A percentile compares a stretch with the other conserved stretches of the same genome.
Evolutionary conservation across 2,329 filamentous ascomycete genomes (phyloP).

Genomic region (Ophiostoma sp.): DNA sequence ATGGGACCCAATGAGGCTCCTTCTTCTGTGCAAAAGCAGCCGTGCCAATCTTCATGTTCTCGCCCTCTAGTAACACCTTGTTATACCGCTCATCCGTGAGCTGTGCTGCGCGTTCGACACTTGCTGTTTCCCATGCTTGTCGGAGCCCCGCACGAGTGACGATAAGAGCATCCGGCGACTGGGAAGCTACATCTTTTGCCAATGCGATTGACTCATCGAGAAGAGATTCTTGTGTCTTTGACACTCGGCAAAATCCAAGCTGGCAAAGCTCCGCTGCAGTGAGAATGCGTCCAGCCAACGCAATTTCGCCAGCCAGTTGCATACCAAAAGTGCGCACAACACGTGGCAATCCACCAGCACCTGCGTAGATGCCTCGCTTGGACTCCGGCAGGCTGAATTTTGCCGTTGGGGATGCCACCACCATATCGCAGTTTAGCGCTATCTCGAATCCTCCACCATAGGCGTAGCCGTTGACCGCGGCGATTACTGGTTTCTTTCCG

Average conservation of each 20-base stretch:
- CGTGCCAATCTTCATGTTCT: slow-evolving; percentile 32
- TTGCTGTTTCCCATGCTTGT: slow-evolving; percentile 60
- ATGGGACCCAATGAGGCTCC: slow-evolving; percentile 29
- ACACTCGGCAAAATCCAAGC: slow-evolving; percentile 58
- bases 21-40: slow-evolving; percentile 31
- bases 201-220: slow-evolving; percentile 48
- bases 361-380: slow-evolving; percentile 62
- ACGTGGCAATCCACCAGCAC: slow-evolving; percentile 65
- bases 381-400: slow-evolving; percentile 61
- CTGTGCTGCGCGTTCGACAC: slow-evolving; percentile 30
- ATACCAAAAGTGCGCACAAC: slow-evolving; percentile 61
- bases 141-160: slow-evolving; percentile 66
- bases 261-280: slow-evolving; percentile 52
- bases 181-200: slow-evolving; percentile 56
- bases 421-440: slow-evolving; percentile 55
- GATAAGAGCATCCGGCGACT: slow-evolving; percentile 71
- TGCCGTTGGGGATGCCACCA: slow-evolving; percentile 48
- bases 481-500: slow-evolving; percentile 58
- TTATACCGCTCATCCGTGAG: slow-evolving; percentile 29
- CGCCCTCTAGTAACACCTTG: slow-evolving; percentile 27
- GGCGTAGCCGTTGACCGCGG: slow-evolving; percentile 57
- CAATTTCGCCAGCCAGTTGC: slow-evolving; percentile 66
- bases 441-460: slow-evolving; percentile 59
- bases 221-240: slow-evolving; percentile 44
- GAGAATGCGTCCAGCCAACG: slow-evolving; percentile 57